A percentile compares a stretch with the other conserved stretches of the same genome.
Evolutionary conservation across 1,284 basidiomycete species (phyloP).

Genomic region (Macrocybe sp.): DNA sequence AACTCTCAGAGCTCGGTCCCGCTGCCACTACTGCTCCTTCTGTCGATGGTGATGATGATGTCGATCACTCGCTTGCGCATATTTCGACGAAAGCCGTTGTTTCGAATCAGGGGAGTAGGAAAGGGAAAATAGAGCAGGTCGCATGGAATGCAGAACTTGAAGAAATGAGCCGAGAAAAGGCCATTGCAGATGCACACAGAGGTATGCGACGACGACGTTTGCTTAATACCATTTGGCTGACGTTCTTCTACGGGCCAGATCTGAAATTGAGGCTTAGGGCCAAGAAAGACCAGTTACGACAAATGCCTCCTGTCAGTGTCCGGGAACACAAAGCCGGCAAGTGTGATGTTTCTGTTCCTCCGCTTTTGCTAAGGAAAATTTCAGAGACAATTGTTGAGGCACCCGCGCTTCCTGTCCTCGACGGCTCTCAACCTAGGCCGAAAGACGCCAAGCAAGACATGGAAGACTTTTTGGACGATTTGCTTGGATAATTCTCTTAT

Average conservation of each 20-base stretch:
- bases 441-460: constrained; percentile 54
- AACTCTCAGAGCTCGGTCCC: constrained; percentile 36
- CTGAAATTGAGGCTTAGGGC: constrained; percentile 63
- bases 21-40: constrained; percentile 18
- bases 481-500: too few relatives aligned
- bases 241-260: constrained; percentile 34
- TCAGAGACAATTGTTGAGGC: constrained; percentile 43
- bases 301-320: constrained; percentile 26
- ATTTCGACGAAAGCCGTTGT: constrained; percentile 30
- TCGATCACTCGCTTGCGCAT: constrained; percentile 55
- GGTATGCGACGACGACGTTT: too few relatives aligned
- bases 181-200: constrained; percentile 65
- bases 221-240: background rate
- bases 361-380: too few relatives aligned
- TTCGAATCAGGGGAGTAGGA: too few relatives aligned
- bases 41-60: constrained; percentile 50
- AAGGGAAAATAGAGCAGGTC: constrained; percentile 59
- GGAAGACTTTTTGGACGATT: constrained; percentile 71
- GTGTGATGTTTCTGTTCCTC: too few relatives aligned
- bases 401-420: constrained; percentile 47
- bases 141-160: constrained; percentile 66
- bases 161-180: constrained; percentile 61
- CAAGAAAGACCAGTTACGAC: constrained; percentile 49
- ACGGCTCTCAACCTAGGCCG: constrained; percentile 16
- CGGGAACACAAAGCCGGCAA: constrained; percentile 28